These are phyloP conservation scores for Chalciporus sphaerocephalus DNA, from an alignment of 768 basidiomycete genomes.

Conservation along the genomic window DNA sequence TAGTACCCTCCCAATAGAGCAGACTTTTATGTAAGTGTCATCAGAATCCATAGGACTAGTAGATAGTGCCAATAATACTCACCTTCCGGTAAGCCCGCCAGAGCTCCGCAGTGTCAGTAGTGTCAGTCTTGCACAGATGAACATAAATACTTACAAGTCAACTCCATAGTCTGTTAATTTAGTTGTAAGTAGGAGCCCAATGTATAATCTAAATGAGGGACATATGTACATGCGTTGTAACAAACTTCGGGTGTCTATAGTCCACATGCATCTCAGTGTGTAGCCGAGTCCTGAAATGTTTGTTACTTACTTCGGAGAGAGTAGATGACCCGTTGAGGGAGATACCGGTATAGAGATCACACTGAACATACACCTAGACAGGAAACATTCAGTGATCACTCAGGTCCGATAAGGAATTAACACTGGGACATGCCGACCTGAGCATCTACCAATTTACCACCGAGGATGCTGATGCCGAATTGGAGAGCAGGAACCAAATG, in stretches of 20 bases:
- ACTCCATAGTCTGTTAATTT: background rate
- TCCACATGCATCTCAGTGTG: background rate
- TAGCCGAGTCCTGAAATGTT: background rate
- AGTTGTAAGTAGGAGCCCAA: background rate
- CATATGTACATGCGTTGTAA: background rate
- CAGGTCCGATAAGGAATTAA: background rate
- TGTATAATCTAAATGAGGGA: background rate
- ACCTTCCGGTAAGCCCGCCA: background rate
- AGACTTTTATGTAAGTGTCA: background rate
- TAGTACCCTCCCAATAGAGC: background rate
- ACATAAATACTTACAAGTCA: background rate
- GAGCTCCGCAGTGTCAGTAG: background rate
- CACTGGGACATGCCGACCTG: constrained; percentile 1
- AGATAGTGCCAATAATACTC: background rate
- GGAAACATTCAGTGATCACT: no score
- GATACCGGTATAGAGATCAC: background rate
- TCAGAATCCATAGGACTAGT: background rate
- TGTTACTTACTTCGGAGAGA: background rate
- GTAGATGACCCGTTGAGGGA: background rate
- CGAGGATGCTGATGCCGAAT: constrained; percentile 23
- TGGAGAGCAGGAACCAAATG: constrained; percentile 24
- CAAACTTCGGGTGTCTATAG: background rate
- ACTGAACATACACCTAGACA: background rate
- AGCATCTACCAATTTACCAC: constrained; percentile 24
- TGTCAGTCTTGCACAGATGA: background rate